Conservation (phyloP, 371 early-diverging fungal species). For the Rhizomucor miehei region DNA sequence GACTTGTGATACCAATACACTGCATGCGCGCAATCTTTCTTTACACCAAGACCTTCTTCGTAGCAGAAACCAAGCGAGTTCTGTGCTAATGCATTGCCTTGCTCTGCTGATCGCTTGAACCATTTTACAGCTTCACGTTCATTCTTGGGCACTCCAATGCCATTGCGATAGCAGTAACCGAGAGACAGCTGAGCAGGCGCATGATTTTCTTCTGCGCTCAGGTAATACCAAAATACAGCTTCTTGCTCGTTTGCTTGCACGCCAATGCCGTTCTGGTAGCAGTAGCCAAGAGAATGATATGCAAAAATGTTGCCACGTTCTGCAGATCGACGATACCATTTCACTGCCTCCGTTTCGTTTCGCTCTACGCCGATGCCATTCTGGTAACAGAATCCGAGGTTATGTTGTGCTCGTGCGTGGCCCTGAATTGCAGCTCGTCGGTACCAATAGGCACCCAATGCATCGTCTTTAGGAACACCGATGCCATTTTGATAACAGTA, state of each 20-base stretch:
- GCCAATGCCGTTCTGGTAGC: constrained; percentile 88
- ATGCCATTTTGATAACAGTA: constrained; percentile 86
- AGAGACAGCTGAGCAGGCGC: constrained; percentile 74
- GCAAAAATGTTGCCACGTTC: constrained; percentile 78
- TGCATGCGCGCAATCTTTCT: constrained; percentile 60
- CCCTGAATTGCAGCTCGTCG: constrained; percentile 15
- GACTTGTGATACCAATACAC: constrained; percentile 75
- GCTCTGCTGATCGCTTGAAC: constrained; percentile 65
- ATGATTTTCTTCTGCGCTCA: constrained; percentile 60
- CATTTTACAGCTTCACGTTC: constrained; percentile 65
- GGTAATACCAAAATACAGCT: constrained; percentile 71
- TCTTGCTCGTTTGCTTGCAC: constrained; percentile 58
- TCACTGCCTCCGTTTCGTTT: constrained; percentile 61
- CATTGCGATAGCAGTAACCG: constrained; percentile 82
- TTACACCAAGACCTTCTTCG: constrained; percentile 72
- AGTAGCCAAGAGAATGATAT: constrained; percentile 84
- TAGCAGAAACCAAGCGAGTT: constrained; percentile 83
- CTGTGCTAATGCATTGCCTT: constrained; percentile 75
- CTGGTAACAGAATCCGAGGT: constrained; percentile 88
- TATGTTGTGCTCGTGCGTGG: constrained; percentile 76
- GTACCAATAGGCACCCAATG: constrained; percentile 69
- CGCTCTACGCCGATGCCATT: constrained; percentile 74
- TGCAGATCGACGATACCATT: constrained; percentile 73
- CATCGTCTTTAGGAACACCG: constrained; percentile 63
- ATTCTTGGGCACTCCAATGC: constrained; percentile 68